phyloP scores from a whole-genome alignment of 164 flowering plant genomes.

The Nymphaea thermarum region DNA sequence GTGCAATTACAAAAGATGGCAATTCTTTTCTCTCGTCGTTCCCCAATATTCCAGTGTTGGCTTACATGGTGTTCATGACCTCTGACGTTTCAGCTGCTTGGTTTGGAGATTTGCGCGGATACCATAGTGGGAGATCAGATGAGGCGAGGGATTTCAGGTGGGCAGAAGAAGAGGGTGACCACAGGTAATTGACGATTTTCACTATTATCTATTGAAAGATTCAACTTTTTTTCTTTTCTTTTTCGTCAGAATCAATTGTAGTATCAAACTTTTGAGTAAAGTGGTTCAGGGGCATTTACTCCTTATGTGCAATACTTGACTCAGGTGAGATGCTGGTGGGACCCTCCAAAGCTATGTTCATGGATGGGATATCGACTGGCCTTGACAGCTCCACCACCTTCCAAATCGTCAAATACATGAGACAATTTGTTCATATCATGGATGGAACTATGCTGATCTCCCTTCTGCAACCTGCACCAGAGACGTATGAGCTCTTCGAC shows the following conservation, averaged over 20 bases:
- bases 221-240: too few species aligned
- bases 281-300: too few species aligned
- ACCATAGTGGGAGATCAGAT: constrained; percentile 43
- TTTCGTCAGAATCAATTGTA: too few species aligned
- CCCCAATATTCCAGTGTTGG: too few species aligned
- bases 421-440: constrained; percentile 1
- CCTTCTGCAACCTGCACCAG: constrained; percentile 55
- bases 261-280: too few species aligned
- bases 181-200: constrained; percentile 21
- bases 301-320: too few species aligned
- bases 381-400: constrained; percentile 1
- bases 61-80: too few species aligned
- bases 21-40: too few species aligned
- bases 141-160: constrained; percentile 60
- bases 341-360: neutral
- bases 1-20: too few species aligned
- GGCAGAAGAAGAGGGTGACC: constrained; percentile 56
- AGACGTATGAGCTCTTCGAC: constrained; percentile 43
- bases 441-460: constrained; percentile 15
- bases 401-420: constrained; percentile 1
- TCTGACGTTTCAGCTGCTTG: constrained; percentile 27
- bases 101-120: constrained; percentile 53
- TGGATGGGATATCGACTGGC: constrained; percentile 1
- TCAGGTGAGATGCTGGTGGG: constrained; percentile 1
- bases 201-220: too few species aligned